These are phyloP conservation scores for Cercospora zeae-maydis DNA, from an alignment of 2,329 filamentous ascomycete species.

Conservation along the genomic window DNA sequence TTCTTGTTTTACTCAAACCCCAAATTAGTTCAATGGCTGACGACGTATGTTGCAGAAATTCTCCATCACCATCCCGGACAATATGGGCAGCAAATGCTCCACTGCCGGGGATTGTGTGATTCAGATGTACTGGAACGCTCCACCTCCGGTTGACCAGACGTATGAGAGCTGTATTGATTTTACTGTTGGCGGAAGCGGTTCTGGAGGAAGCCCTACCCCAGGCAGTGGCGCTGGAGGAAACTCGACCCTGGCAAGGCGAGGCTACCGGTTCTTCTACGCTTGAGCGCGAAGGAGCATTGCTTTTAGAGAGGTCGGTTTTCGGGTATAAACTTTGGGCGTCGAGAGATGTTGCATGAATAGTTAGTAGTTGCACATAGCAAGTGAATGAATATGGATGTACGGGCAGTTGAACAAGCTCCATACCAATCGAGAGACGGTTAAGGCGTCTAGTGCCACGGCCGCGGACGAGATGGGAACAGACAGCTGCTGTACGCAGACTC, in stretches of 20 bases:
- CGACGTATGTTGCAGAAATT: conserved; percentile 45
- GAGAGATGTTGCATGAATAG: background rate
- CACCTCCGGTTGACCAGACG: conserved; percentile 53
- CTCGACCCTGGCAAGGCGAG: background rate
- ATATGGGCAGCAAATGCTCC: conserved; percentile 47
- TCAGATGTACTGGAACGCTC: conserved; percentile 61
- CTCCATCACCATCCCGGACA: conserved; percentile 52
- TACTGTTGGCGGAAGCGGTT: conserved; percentile 33
- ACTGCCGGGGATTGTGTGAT: conserved; percentile 53
- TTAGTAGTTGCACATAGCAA: background rate
- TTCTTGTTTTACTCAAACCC: no score
- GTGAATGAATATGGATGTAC: background rate
- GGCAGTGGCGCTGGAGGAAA: background rate
- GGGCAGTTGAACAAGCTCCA: background rate
- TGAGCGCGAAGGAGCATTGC: background rate
- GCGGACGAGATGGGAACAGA: no score
- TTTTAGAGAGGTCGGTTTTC: background rate
- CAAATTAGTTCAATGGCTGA: no score
- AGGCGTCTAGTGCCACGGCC: no score
- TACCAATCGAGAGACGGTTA: background rate
- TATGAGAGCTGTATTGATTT: conserved; percentile 64
- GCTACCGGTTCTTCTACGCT: background rate
- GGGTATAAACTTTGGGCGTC: background rate
- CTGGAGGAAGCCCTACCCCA: background rate
- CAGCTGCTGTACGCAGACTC: no score